Percentiles rank a stretch among this genome's conserved stretches.
Conservation (phyloP, 2,329 filamentous ascomycete genomes). For the Stagonosporopsis chrysanthemi region DNA sequence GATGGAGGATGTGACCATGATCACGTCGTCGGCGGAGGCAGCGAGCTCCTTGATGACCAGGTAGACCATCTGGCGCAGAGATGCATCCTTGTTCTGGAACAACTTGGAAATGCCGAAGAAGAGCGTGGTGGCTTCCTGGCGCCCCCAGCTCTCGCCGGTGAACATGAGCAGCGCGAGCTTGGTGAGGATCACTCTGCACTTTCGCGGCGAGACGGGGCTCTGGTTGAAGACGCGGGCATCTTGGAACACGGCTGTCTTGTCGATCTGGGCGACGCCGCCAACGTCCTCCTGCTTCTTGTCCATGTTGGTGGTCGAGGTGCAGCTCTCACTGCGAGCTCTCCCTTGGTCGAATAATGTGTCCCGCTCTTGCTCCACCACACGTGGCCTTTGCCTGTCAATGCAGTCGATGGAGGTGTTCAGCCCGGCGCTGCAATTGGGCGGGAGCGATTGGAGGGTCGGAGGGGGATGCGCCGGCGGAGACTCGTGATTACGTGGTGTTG, state of each 20-base stretch:
- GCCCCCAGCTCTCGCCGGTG: slow-evolving; percentile 95
- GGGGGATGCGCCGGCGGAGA: slow-evolving; percentile 18
- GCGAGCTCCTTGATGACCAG: slow-evolving; percentile 97
- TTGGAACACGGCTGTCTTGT: slow-evolving; percentile 97
- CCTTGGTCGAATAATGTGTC: slow-evolving; percentile 33
- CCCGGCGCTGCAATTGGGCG: slow-evolving; percentile 16
- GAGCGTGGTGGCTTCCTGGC: slow-evolving; percentile 94
- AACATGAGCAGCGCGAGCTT: slow-evolving; percentile 97
- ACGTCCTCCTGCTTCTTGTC: slow-evolving; percentile 99
- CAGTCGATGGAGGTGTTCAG: slow-evolving; percentile 7
- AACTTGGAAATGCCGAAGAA: slow-evolving; percentile 98
- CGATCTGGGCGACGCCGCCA: slow-evolving; percentile 94
- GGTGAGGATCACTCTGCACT: slow-evolving; percentile 90
- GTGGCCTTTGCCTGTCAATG: slow-evolving; percentile 42
- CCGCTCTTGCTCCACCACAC: slow-evolving; percentile 45
- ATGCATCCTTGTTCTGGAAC: slow-evolving; percentile 99
- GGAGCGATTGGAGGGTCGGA: slow-evolving; percentile 6
- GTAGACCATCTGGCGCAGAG: slow-evolving; percentile 98
- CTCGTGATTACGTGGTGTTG: slow-evolving; percentile 23
- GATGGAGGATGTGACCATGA: slow-evolving; percentile 99
- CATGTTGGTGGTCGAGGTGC: slow-evolving; percentile 36
- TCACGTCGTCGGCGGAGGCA: slow-evolving; percentile 94
- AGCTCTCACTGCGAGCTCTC: slow-evolving; percentile 36
- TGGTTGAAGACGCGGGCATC: slow-evolving; percentile 98
- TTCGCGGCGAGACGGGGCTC: slow-evolving; percentile 93